A percentile compares a stretch with the other conserved stretches of the same genome.
Evolutionary conservation across 805 yeast species (phyloP).

Genomic region (Wickerhamiella qilinensis): DNA sequence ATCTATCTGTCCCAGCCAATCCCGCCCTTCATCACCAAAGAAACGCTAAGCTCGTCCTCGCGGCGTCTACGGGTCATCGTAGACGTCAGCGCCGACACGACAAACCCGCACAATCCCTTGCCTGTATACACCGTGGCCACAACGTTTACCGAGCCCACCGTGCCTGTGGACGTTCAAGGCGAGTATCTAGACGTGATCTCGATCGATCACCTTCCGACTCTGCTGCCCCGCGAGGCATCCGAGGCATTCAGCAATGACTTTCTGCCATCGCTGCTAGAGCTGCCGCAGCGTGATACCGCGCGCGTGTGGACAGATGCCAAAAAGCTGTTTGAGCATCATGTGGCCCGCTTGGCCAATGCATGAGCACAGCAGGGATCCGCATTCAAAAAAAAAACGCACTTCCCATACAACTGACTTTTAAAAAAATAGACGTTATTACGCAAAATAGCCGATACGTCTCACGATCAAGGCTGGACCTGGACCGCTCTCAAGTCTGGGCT

Average conservation of each 20-base stretch:
- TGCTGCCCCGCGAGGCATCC: constrained; percentile 93
- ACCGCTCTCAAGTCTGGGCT: no score
- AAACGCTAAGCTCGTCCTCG: constrained; percentile 39
- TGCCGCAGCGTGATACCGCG: constrained; percentile 66
- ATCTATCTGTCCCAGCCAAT: constrained; percentile 87
- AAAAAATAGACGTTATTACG: no score
- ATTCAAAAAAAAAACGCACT: no score
- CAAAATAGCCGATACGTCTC: no score
- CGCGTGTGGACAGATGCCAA: constrained; percentile 90
- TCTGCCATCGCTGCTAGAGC: constrained; percentile 72
- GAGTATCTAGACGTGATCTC: constrained; percentile 84
- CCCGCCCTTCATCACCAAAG: constrained; percentile 71
- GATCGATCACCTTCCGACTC: constrained; percentile 89
- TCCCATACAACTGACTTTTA: no score
- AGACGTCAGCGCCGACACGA: constrained; percentile 97
- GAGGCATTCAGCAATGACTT: constrained; percentile 79
- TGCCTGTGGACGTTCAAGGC: constrained; percentile 61
- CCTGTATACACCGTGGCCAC: constrained; percentile 89
- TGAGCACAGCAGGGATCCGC: no score
- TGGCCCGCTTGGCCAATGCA: constrained; percentile 55
- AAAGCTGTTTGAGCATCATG: constrained; percentile 69
- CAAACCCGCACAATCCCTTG: constrained; percentile 95
- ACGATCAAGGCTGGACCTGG: no score
- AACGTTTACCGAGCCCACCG: constrained; percentile 82
- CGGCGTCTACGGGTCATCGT: constrained; percentile 85